Percentiles rank a stretch among this genome's conserved stretches.
Evolutionary conservation across 495 filamentous ascomycete species (phyloP).

Genomic region (Neurospora sp.): DNA sequence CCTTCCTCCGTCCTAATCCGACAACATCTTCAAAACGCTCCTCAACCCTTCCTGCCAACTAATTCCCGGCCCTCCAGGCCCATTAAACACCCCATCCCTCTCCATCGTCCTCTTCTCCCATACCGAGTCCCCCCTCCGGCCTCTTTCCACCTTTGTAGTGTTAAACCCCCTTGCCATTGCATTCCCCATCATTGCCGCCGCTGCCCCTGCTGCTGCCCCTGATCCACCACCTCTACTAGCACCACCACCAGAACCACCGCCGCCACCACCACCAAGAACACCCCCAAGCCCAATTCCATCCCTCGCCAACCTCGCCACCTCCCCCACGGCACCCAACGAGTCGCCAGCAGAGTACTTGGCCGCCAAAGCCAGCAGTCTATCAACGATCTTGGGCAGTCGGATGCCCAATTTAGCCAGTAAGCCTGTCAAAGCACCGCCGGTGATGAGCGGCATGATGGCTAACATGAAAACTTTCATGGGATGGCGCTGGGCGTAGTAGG

Average conservation of each 20-base stretch:
- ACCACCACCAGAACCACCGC: not conserved
- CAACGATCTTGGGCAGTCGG: slow-evolving; percentile 51
- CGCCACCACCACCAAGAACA: slow-evolving; percentile 1
- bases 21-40: slow-evolving; percentile 56
- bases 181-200: slow-evolving; percentile 15
- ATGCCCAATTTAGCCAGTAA: slow-evolving; percentile 68
- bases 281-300: slow-evolving; percentile 11
- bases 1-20: slow-evolving; percentile 21
- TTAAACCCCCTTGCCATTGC: slow-evolving; percentile 15
- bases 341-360: slow-evolving; percentile 43
- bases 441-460: slow-evolving; percentile 74
- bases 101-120: slow-evolving; percentile 31
- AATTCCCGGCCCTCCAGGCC: slow-evolving; percentile 15
- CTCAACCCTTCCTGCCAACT: slow-evolving; percentile 41
- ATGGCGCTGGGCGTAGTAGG: slow-evolving; percentile 64
- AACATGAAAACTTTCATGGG: slow-evolving; percentile 78
- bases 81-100: slow-evolving; percentile 13
- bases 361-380: slow-evolving; percentile 45
- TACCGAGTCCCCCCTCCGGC: not conserved
- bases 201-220: slow-evolving; percentile 18
- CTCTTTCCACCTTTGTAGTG: not conserved
- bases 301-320: slow-evolving; percentile 35
- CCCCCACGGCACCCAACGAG: slow-evolving; percentile 42
- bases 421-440: slow-evolving; percentile 64
- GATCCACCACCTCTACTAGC: not conserved